Percentiles rank a stretch among this genome's conserved stretches.
phyloP scores from a whole-genome alignment of 306 rosid genomes.

The Ammopiptanthus mongolicus region DNA sequence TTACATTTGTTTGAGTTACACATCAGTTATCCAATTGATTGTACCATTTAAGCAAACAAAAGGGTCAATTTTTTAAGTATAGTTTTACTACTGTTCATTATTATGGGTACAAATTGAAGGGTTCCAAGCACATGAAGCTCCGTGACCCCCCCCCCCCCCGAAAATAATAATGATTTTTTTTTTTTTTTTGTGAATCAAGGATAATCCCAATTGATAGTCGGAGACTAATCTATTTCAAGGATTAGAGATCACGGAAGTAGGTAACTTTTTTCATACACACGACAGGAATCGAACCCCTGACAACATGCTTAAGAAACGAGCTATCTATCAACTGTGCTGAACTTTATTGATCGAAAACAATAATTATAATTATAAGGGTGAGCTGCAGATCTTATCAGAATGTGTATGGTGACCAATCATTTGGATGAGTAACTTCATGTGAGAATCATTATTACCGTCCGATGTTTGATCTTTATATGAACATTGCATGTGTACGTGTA shows the following conservation, averaged over 20 bases:
- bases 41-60: not conserved
- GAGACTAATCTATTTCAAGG: too few relatives aligned
- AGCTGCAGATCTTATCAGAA: conserved; percentile 20
- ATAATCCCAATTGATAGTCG: too few relatives aligned
- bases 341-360: too few relatives aligned
- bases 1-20: not conserved
- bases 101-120: conserved; percentile 9
- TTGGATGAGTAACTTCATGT: conserved; percentile 16
- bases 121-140: conserved; percentile 16
- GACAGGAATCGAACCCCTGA: too few relatives aligned
- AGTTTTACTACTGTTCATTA: conserved; percentile 23
- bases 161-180: too few relatives aligned
- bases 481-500: conserved; percentile 20
- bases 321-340: too few relatives aligned
- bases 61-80: not conserved
- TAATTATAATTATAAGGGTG: too few relatives aligned
- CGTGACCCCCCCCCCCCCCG: too few relatives aligned
- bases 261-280: too few relatives aligned
- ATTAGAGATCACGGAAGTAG: too few relatives aligned
- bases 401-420: conserved; percentile 12
- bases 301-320: too few relatives aligned
- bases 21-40: not conserved
- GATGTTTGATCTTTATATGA: conserved; percentile 15
- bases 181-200: too few relatives aligned
- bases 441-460: conserved; percentile 23